Evolutionary conservation across 106 monocot genomes (phyloP).

Genomic region (Triglochin maritima): DNA sequence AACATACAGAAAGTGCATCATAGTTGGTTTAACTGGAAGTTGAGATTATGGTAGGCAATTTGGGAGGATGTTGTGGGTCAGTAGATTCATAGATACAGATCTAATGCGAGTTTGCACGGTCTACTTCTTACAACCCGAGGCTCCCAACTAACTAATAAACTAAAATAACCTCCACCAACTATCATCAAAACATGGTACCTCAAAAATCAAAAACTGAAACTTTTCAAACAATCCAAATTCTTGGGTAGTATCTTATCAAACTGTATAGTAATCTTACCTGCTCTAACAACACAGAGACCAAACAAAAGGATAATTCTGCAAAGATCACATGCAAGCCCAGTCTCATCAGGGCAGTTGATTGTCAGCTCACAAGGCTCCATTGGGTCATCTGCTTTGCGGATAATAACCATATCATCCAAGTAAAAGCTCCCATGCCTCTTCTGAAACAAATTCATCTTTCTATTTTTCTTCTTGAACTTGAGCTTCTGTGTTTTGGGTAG

Average conservation of each 20-base stretch:
- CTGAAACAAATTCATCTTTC: not conserved
- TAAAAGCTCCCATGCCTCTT: not conserved
- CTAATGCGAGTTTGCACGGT: too few species aligned
- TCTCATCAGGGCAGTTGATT: slow-evolving; percentile 32
- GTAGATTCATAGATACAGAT: too few species aligned
- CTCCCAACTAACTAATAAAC: not conserved
- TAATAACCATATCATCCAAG: slow-evolving; percentile 45
- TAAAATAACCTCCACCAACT: not conserved
- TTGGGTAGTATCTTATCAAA: not conserved
- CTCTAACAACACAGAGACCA: slow-evolving; percentile 50
- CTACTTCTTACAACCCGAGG: not conserved
- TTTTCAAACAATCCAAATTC: not conserved
- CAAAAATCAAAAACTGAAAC: too few species aligned
- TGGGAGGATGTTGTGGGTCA: too few species aligned
- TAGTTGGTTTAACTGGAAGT: too few species aligned
- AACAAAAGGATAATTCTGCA: slow-evolving; percentile 66
- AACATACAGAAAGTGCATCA: too few species aligned
- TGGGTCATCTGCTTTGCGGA: slow-evolving; percentile 37
- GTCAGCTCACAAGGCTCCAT: slow-evolving; percentile 40
- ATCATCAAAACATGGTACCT: not conserved
- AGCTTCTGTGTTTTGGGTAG: too few species aligned
- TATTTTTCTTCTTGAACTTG: too few species aligned
- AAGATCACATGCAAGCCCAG: slow-evolving; percentile 71
- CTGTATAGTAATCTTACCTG: slow-evolving; percentile 38
- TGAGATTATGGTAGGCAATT: too few species aligned